Conservation (phyloP, 305 asterid genomes). For the Solanum hybrid region DNA sequence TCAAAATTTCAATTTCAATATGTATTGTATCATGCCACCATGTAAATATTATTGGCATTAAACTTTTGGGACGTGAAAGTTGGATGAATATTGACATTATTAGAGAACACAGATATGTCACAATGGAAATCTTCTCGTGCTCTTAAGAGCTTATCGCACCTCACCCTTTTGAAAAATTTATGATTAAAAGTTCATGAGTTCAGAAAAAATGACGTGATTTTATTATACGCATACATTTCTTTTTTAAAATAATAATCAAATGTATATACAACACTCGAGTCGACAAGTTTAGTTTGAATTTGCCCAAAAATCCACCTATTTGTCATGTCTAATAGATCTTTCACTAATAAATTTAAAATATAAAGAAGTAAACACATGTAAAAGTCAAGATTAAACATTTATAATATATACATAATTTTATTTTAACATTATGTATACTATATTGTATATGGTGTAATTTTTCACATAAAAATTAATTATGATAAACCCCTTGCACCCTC, state of each 20-base stretch:
- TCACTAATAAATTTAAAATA: not conserved
- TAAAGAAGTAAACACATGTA: not conserved
- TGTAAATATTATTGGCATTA: not conserved
- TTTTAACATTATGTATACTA: not conserved
- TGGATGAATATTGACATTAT: not conserved
- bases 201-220: not conserved
- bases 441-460: not conserved
- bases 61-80: not conserved
- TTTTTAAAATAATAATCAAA: too few relatives aligned
- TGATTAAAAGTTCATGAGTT: not conserved
- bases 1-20: too few relatives aligned
- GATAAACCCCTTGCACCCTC: not conserved
- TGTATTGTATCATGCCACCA: not conserved
- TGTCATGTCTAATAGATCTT: not conserved
- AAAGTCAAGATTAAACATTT: not conserved
- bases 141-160: not conserved
- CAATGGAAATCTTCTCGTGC: not conserved
- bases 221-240: too few relatives aligned
- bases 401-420: not conserved
- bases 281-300: not conserved
- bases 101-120: too few relatives aligned
- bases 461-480: too few relatives aligned
- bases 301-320: not conserved
- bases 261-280: not conserved
- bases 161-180: not conserved